Evolutionary conservation across 495 filamentous ascomycete species (phyloP), one percentile per base, ranked within the genome.

Genomic region (Jackrogersella multiformis): DNA sequence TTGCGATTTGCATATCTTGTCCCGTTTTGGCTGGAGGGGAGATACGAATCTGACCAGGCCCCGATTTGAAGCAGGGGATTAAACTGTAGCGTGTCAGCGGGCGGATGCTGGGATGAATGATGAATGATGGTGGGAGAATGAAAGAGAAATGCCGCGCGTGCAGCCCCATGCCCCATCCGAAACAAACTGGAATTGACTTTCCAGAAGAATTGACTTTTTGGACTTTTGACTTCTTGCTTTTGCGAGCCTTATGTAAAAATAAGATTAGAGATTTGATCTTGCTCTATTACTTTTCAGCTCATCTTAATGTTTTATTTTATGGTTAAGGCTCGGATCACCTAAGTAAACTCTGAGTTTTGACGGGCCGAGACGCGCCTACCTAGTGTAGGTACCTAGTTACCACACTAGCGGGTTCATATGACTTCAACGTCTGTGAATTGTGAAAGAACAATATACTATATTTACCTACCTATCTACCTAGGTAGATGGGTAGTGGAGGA

Each of bases 101-200:
- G 35, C 48, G 32, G 45, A 35, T 24, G 45, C 32, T 38, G 24
- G 59, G 21, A 64, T 24, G 16, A 6, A 13, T 36, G 30, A 45
- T 23, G 56, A 39, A 44, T n/a, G n/a, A n/a, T n/a, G n/a, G 26
- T 16, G 26, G 38, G 20, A 16, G 36, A 45, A 48, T 41, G 49
- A 42, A 55, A 54, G 55, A 56, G 56, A 64, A 57, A 42, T 63
- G 54, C 36, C 59, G 45, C 45, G 30, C 35, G 39, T 36, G 39
- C 34, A 48, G 38, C 39, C 32, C 26, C 30, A 44, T 57, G 38
- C 39, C 32, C 26, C 30, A 44, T 57, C 55, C 42, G 66, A 69
- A 59, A 69, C 60, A 56, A n/a, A n/a, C n/a, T n/a, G n/a, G n/a
- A n/a, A 69, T 52, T 63, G 60, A 49, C 55, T 52, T 69, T 62